Percentiles rank a stretch among this genome's conserved stretches.
phyloP scores from a whole-genome alignment of 306 rosid species.

The Clitoria ternatea region DNA sequence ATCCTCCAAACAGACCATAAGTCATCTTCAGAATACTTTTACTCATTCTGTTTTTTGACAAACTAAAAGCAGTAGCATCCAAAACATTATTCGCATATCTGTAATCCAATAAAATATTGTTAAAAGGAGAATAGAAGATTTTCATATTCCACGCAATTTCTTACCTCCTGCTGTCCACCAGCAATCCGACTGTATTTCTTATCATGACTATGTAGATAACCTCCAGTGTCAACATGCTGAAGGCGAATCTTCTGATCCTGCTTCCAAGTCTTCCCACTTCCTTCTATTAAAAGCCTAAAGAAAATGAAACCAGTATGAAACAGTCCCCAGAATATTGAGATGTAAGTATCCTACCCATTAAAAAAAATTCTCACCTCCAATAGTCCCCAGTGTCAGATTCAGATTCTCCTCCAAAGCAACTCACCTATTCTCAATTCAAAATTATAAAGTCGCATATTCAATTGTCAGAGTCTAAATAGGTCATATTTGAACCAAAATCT shows the following conservation, averaged over 20 bases:
- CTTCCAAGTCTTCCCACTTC: constrained; percentile 96
- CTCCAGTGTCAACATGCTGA: constrained; percentile 89
- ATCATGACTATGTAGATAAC: constrained; percentile 90
- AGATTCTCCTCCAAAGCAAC: constrained; percentile 83
- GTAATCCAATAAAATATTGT: neutral
- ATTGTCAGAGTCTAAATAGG: neutral
- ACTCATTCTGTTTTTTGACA: neutral
- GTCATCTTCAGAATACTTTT: neutral
- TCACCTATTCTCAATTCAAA: constrained; percentile 55
- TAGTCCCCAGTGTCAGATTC: constrained; percentile 86
- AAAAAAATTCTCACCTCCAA: constrained; percentile 64
- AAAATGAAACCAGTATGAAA: constrained; percentile 21
- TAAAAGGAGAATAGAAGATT: neutral
- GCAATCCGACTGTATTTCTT: constrained; percentile 93
- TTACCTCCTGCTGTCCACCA: constrained; percentile 99
- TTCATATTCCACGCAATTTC: constrained; percentile 18
- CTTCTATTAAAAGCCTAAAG: constrained; percentile 68
- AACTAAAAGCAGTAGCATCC: constrained; percentile 3
- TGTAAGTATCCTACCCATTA: neutral
- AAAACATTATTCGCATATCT: neutral
- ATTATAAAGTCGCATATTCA: constrained; percentile 9
- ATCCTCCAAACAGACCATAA: no score
- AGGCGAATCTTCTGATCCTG: constrained; percentile 89
- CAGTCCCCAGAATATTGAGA: constrained; percentile 19
- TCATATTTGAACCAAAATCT: constrained; percentile 10